Base-by-base conservation (phyloP, 1,284 basidiomycete species). In the Cryptococcus sp. region DNA sequence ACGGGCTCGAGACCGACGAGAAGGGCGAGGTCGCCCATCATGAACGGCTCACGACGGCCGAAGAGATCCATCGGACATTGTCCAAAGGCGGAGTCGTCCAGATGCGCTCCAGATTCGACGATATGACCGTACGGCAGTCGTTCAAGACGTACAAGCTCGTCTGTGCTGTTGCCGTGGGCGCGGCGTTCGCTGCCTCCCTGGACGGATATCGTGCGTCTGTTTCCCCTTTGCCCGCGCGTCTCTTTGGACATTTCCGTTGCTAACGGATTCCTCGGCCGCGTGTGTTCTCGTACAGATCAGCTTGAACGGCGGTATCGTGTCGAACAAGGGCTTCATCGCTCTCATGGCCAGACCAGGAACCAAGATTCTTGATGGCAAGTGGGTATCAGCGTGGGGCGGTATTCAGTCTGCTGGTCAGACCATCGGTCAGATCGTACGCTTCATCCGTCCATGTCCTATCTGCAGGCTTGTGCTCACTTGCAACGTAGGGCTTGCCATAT, bases 361-460 rank as follows among this genome's bases (percentile, higher is more conserved):
- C 8, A 47, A 25, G 11, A 52, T 54, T 25, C 55, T 67, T 16
- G 19, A 43, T 13, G 57, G 65, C 3, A 55, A 54, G 35, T 64
- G 66, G 27, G 62, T 73, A n/a, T 58, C 63, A 0, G 64, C 63
- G 3, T 73, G 66, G 64, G 67, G 67, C 10, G 71, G 65, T 42
- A 57, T 69, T 25, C 65, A 66, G 42, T 62, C 58, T 13, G 55
- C 57, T 10, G 68, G 65, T 17, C 70, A 72, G 52, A 62, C 61
- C 43, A 22, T 67, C 8, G 70, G 68, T 30, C 67, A 69, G 27
- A 53, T 64, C 40, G 56, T 60, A 30, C 45, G 54, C 53, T 50
- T 19, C 40, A 35, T 25, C 42, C 5, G 1, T 7, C 5, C 16
- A 13, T 8, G 8, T 45, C 22, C 42, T n/a, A 19, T n/a, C 13